These are phyloP conservation scores for Fusarium duplospermum DNA, from an alignment of 2,329 filamentous ascomycete species.

Conservation along the genomic window DNA sequence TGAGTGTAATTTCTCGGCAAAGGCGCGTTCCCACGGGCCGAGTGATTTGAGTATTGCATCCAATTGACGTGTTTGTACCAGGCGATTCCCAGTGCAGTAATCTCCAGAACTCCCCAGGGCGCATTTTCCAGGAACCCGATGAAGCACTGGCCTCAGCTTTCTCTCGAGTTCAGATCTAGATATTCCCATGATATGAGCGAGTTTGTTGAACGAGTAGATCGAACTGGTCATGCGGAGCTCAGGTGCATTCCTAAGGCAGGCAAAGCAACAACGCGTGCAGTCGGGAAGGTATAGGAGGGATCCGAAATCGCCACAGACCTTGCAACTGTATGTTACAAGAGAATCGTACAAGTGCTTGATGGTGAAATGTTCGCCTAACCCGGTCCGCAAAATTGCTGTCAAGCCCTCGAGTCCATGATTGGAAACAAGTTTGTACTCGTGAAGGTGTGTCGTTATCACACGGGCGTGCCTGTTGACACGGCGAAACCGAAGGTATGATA, in stretches of 20 bases:
- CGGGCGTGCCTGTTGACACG: slow-evolving; percentile 1
- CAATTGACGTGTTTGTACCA: not conserved
- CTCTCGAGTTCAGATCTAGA: not conserved
- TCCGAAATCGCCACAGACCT: slow-evolving; percentile 8
- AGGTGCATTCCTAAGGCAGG: not conserved
- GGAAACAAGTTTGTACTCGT: slow-evolving; percentile 1
- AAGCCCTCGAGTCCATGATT: not conserved
- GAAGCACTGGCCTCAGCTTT: not conserved
- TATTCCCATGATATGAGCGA: too few relatives aligned
- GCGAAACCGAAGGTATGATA: not conserved
- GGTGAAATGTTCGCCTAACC: not conserved
- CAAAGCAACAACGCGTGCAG: slow-evolving; percentile 15
- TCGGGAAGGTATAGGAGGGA: slow-evolving; percentile 8
- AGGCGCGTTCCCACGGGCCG: not conserved
- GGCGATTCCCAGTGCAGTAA: not conserved
- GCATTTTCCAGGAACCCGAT: not conserved
- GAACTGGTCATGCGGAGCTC: not conserved
- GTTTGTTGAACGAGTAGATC: too few relatives aligned
- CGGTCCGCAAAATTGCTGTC: not conserved
- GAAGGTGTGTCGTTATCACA: not conserved
- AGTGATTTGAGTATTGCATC: not conserved
- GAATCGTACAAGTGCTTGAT: not conserved
- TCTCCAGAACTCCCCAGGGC: fast-evolving
- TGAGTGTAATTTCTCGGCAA: not conserved
- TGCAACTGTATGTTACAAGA: not conserved